Evolutionary conservation across 179 eudicot genomes (phyloP).

Genomic region (Actinidia chinensis): DNA sequence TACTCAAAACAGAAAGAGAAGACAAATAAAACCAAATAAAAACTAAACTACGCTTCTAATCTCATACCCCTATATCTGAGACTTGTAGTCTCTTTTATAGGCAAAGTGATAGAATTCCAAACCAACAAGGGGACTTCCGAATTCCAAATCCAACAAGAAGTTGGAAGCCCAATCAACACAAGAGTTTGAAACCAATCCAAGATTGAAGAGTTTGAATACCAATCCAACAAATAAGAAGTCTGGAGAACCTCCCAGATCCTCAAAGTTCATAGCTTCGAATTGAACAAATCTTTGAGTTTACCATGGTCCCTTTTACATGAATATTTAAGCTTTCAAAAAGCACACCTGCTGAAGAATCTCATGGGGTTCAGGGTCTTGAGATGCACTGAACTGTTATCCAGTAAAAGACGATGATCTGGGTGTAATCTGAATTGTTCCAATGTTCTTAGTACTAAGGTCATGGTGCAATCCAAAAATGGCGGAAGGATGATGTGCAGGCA

Average conservation of each 20-base stretch:
- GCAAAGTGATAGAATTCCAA: no score
- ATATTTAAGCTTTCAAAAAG: background rate
- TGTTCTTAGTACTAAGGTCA: background rate
- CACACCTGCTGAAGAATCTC: background rate
- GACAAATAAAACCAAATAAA: no score
- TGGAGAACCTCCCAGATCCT: background rate
- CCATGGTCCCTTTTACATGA: background rate
- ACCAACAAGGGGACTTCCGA: no score
- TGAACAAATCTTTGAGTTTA: conserved; percentile 6
- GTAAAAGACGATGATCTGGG: background rate
- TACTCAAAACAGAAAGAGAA: no score
- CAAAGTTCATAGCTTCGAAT: background rate
- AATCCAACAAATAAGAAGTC: no score
- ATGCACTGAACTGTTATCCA: background rate
- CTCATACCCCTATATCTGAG: no score
- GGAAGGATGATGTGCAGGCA: conserved; percentile 10
- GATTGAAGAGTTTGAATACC: no score
- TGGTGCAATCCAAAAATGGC: conserved; percentile 15
- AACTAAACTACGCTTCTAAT: no score
- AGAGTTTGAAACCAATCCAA: no score
- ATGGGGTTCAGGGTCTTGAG: background rate
- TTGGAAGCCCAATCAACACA: no score
- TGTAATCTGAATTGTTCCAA: conserved; percentile 1
- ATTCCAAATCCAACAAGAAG: no score
- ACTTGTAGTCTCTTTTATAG: no score